Base-by-base conservation (phyloP, 208 protist species). In the Trypanosoma scelopori region DNA sequence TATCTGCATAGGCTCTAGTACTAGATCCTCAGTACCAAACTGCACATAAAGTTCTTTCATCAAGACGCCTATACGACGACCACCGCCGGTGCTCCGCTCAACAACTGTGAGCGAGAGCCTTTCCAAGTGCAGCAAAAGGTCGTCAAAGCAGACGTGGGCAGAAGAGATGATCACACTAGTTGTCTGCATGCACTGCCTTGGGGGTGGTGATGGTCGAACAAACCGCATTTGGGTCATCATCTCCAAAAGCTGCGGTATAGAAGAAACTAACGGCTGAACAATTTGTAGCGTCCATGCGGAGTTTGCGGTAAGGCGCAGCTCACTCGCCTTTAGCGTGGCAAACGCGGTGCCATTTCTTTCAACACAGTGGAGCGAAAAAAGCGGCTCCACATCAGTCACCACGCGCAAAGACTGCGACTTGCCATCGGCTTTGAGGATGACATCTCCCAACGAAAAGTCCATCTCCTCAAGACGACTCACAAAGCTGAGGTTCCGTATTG, bases 31-130 rank as follows among this genome's bases (percentile, higher is more conserved):
- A 20, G 55, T 27, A 1, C 42, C 61, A 62, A 68, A 75, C 16
- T 58, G 48, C 22, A 78, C 15, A 48, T 50, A 71, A 13, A 82
- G 23, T 55, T 77, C 66, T 43, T 72, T 60, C 32, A 82, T n/a
- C 28, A 62, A 71, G 51, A 51, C 18, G 32, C 71, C 70, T 15
- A 65, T 45, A 41, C 43, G 67, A 1, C 37, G n/a, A 20, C 9
- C 27, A 46, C 37, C 45, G 13, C 37, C 45, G 13, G 7, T 22
- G 22, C 6, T 46, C 46, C 37, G 4, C 23, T 61, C 46, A 55
- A 69, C 27, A 45, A 30, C 28, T 23, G 48, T 75, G 7, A 79
- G 18, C 1, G 64, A 74, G 1, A 74, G 41, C 16, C 51, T 65
- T 35, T 76, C 55, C 9, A 66, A 53, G 18, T 51, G 15, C 13